A percentile compares a stretch with the other conserved stretches of the same genome.
Conservation (phyloP, 225 moss, liverwort and hornwort species). For the Asterella californica region DNA sequence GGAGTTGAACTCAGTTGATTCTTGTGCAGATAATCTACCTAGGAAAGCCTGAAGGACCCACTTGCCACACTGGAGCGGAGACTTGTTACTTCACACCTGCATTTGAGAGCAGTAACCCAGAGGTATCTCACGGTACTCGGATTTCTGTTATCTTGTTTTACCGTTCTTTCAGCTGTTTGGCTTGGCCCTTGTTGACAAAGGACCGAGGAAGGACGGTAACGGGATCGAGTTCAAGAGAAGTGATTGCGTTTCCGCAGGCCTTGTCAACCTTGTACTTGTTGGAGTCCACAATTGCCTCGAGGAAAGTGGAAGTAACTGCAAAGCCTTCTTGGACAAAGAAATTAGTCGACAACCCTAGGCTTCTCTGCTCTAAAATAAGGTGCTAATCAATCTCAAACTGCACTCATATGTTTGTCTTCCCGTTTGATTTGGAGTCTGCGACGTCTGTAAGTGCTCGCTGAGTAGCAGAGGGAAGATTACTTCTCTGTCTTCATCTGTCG, state of each 20-base stretch:
- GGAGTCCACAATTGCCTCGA: constrained; percentile 72
- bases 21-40: constrained; percentile 76
- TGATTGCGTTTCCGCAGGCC: constrained; percentile 36
- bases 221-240: neutral
- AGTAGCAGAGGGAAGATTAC: neutral
- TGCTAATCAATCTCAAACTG: constrained; percentile 19
- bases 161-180: neutral
- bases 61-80: constrained; percentile 97
- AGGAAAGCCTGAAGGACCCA: constrained; percentile 91
- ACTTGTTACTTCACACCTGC: constrained; percentile 92
- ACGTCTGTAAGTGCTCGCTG: no score
- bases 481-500: neutral
- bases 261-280: constrained; percentile 77
- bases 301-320: constrained; percentile 59
- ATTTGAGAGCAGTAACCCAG: constrained; percentile 30
- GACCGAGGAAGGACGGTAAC: neutral
- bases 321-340: constrained; percentile 97
- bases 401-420: neutral
- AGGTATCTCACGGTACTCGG: constrained; percentile 12
- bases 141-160: neutral
- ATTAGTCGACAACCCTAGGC: constrained; percentile 59
- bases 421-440: neutral
- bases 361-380: constrained; percentile 98
- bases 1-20: neutral
- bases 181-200: neutral